Percentiles rank a stretch among this genome's conserved stretches.
phyloP scores from a whole-genome alignment of 768 basidiomycete species.

The Lentinula lateritia region DNA sequence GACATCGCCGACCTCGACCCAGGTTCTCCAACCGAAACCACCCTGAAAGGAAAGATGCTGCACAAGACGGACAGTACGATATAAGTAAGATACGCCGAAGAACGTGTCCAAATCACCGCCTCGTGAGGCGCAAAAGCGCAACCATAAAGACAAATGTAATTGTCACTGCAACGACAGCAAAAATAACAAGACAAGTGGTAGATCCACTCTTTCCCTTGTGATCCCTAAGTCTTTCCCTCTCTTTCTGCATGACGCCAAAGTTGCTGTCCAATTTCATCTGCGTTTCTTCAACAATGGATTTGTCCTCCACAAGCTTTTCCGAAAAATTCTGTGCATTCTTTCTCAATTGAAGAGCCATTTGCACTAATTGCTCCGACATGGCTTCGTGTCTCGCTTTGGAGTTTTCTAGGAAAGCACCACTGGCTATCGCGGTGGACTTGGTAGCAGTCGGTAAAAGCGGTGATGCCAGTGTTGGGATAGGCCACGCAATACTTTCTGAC shows the following conservation, averaged over 20 bases:
- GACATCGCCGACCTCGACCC: too few relatives aligned
- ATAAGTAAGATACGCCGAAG: neutral
- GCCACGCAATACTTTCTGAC: conserved; percentile 16
- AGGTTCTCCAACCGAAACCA: too few relatives aligned
- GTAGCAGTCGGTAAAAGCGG: conserved; percentile 26
- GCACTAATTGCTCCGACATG: conserved; percentile 65
- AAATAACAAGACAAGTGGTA: conserved; percentile 69
- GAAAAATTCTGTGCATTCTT: conserved; percentile 80
- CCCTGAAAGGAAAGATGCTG: too few relatives aligned
- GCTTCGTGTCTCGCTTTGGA: conserved; percentile 68
- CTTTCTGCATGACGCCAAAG: conserved; percentile 60
- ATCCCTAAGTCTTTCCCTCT: conserved; percentile 55
- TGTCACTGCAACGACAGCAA: conserved; percentile 59
- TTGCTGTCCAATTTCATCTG: conserved; percentile 73
- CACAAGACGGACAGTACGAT: neutral
- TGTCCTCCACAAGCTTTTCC: conserved; percentile 66
- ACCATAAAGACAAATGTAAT: conserved; percentile 70
- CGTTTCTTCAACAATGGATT: conserved; percentile 59
- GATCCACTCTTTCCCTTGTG: conserved; percentile 58
- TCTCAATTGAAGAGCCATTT: conserved; percentile 87
- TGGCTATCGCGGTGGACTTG: conserved; percentile 22
- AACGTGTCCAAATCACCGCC: conserved; percentile 13
- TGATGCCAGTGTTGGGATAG: conserved; percentile 25
- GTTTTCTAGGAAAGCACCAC: conserved; percentile 29
- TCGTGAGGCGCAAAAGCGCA: conserved; percentile 61